Base-by-base conservation (phyloP, 345 rosid genomes). In the Populus davidiana region DNA sequence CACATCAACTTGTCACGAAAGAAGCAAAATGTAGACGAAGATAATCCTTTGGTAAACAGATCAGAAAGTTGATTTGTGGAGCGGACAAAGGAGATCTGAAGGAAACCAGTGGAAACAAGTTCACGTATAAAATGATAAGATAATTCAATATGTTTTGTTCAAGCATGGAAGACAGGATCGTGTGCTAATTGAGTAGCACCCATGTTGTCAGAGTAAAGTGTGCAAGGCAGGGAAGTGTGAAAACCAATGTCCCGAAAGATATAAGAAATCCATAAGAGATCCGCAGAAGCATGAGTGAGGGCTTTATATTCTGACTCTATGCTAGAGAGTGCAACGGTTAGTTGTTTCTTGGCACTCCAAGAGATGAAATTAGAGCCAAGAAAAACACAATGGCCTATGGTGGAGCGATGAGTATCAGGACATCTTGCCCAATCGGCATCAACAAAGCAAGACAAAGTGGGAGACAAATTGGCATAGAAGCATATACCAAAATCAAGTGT, bases 21-120 rank as follows among this genome's bases (percentile, higher is more conserved):
- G 4, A 0, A 21, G 2, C 5, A 1, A 8, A 61, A 61, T 0
- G 1, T n/a, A 0, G 31, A 61, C 0, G 29, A 61, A 21, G 31
- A 2, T 21, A 61, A 25, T 23, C 31, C 5, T 25, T 8, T 61
- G 65, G 65, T 61, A 61, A 61, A 61, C 2, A 49, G 1, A 10
- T 61, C 13, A 61, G 5, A 21, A 49, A 49, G 54, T 49, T 49
- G 21, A 16, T 14, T 16, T 0, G 0, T 49, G 20, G 7, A 49
- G 54, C 2, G 8, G 0, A 17, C 21, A 16, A 49, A 49, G 7
- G 2, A 49, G 54, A 49, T 8, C 21, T 49, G 8, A 49, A 49
- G 54, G 20, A 49, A 49, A 2, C 21, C 0, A 16, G 0, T 49
- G 21, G 54, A 61, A 16, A 61, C 14, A 4, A 61, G 31, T 8